Base-by-base conservation (phyloP, 2,329 filamentous ascomycete genomes). In the Microdochium nivale region DNA sequence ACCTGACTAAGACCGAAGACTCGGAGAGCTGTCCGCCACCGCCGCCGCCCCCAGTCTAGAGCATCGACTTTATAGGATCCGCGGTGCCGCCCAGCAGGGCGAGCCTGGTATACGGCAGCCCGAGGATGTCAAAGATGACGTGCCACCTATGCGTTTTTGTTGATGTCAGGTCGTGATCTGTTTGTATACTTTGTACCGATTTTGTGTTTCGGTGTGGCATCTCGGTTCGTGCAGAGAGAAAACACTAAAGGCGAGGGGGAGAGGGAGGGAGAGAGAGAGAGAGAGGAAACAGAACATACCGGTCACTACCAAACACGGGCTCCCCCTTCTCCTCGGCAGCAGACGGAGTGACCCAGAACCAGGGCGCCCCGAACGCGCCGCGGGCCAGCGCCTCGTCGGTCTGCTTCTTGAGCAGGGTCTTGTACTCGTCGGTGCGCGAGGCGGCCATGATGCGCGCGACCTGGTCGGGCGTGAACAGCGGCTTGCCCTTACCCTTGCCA, bases 261-360 rank as follows among this genome's bases (percentile, higher is more conserved):
- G 19, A 16, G 13, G 19, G 19, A 51, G 23, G 14, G 9, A 44
- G 23, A 44, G 40, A 44, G 13, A 44, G 40, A 44, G 23, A 44
- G n/a, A 44, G 13, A 44, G 30, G 49, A 19, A 43, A 49, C 24
- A 23, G 7, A 49, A 67, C 67, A 54, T 63, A 76, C 79, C 81
- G 72, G 68, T 91, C 87, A 67, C 86, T 90, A 2, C 87, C 87
- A 67, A 91, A 91, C 64, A 90, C 89, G 0, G 84, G 80, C 69
- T 87, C 83, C 48, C 74, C 74, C 52, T 74, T 65, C 0, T 84
- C 84, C 55, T 76, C 65, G 1, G 62, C 64, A 58, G 86, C 14
- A 19, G 35, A 4, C 13, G 35, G 35, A 19, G 72, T 75, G 2
- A 83, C 87, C 77, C 82, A 84, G 54, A 88, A 73, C 87, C 88